Evolutionary conservation across 108 stramenopile genomes (phyloP).

Genomic region (Nitzschia palea): DNA sequence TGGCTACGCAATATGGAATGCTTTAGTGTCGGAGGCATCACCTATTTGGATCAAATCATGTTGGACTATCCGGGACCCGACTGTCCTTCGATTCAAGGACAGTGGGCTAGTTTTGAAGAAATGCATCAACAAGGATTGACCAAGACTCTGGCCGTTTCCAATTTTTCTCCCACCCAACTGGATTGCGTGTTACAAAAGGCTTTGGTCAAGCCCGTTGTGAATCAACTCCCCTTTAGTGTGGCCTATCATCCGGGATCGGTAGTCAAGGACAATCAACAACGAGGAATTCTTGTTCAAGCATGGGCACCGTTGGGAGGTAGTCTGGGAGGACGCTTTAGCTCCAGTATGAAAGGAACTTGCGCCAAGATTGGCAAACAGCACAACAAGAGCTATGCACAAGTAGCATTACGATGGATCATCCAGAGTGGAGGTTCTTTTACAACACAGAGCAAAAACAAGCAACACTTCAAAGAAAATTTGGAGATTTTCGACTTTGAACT

Average conservation of each 20-base stretch:
- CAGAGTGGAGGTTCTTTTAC: slow-evolving; percentile 69
- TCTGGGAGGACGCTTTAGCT: slow-evolving; percentile 45
- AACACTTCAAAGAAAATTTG: slow-evolving; percentile 70
- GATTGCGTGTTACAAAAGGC: slow-evolving; percentile 63
- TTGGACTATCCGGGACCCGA: slow-evolving; percentile 81
- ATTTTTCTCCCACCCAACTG: slow-evolving; percentile 62
- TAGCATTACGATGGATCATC: slow-evolving; percentile 77
- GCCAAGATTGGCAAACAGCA: slow-evolving; percentile 68
- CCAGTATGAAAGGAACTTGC: slow-evolving; percentile 40
- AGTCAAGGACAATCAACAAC: slow-evolving; percentile 56
- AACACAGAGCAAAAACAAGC: slow-evolving; percentile 59
- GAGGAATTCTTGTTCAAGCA: slow-evolving; percentile 71
- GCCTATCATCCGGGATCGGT: slow-evolving; percentile 58
- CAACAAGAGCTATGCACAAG: slow-evolving; percentile 72
- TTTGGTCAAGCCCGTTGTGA: slow-evolving; percentile 62
- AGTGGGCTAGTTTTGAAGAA: slow-evolving; percentile 73
- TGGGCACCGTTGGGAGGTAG: slow-evolving; percentile 66
- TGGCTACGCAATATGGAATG: slow-evolving; percentile 68
- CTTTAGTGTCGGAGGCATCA: slow-evolving; percentile 59
- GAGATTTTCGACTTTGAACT: slow-evolving; percentile 79
- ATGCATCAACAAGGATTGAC: slow-evolving; percentile 56
- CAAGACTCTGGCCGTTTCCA: slow-evolving; percentile 65
- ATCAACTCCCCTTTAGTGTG: slow-evolving; percentile 68
- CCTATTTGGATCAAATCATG: slow-evolving; percentile 81
- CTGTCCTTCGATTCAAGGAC: slow-evolving; percentile 68